phyloP scores from a whole-genome alignment of 345 rosid species.

The Citrus mangshanensis region DNA sequence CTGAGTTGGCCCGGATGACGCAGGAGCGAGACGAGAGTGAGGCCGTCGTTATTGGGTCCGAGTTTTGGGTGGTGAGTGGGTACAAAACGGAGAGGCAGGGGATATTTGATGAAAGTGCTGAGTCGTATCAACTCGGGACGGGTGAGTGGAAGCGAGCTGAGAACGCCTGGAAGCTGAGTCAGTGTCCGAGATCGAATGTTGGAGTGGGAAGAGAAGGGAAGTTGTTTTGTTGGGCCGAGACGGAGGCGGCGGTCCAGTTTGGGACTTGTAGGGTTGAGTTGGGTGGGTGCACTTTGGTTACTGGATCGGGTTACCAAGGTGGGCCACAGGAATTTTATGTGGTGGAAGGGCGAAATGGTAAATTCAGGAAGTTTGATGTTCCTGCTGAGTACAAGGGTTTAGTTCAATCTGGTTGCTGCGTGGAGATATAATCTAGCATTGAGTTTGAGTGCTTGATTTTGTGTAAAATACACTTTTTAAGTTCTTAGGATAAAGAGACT shows the following conservation, averaged over 20 bases:
- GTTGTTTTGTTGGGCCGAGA: slow-evolving; percentile 16
- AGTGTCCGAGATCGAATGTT: slow-evolving; percentile 33
- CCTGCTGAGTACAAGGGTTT: slow-evolving; percentile 18
- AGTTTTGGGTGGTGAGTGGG: slow-evolving; percentile 51
- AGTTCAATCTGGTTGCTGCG: slow-evolving; percentile 25
- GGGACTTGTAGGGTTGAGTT: slow-evolving; percentile 30
- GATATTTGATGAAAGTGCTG: slow-evolving; percentile 34
- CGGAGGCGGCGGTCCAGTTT: slow-evolving; percentile 2
- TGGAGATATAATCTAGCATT: no score
- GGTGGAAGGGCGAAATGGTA: slow-evolving; percentile 17
- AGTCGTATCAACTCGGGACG: slow-evolving; percentile 19
- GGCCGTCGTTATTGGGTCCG: slow-evolving; percentile 32
- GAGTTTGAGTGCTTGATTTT: background rate
- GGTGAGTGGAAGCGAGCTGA: slow-evolving; percentile 38
- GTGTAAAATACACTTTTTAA: no score
- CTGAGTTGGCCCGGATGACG: slow-evolving; percentile 32
- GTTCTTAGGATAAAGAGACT: no score
- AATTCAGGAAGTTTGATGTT: slow-evolving; percentile 8
- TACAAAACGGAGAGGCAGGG: slow-evolving; percentile 46
- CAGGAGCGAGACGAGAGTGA: slow-evolving; percentile 54
- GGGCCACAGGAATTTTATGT: slow-evolving; percentile 32
- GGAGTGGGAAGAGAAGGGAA: slow-evolving; percentile 6
- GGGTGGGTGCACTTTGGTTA: slow-evolving; percentile 23
- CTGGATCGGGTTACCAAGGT: slow-evolving; percentile 36
- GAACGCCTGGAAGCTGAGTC: slow-evolving; percentile 28